Evolutionary conservation across 306 rosid genomes (phyloP).

Genomic region (Macrotyloma uniflorum): DNA sequence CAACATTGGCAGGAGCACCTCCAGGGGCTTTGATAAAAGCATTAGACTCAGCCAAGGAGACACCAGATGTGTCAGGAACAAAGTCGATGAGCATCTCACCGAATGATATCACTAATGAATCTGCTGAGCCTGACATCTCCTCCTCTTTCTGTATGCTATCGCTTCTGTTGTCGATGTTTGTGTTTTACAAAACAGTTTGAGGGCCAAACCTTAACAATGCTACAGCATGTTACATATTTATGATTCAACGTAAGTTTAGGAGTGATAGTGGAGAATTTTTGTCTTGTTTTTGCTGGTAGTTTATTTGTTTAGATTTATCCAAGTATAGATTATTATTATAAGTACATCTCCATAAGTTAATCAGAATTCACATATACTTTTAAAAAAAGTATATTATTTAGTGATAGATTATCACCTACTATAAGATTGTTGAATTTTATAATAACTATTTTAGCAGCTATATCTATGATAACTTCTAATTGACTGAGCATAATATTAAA

Average conservation of each 20-base stretch:
- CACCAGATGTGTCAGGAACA: constrained; percentile 64
- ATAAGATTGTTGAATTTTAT: too few relatives aligned
- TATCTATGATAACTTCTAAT: too few relatives aligned
- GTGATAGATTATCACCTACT: too few relatives aligned
- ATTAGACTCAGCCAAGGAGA: constrained; percentile 64
- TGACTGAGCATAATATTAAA: too few relatives aligned
- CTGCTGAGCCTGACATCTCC: constrained; percentile 45
- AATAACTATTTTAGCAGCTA: too few relatives aligned
- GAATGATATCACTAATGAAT: constrained; percentile 52
- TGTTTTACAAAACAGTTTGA: neutral
- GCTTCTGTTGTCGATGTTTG: neutral
- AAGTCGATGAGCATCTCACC: constrained; percentile 80
- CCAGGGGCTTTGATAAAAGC: constrained; percentile 77
- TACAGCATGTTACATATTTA: neutral
- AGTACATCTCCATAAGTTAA: neutral
- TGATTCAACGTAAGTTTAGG: neutral
- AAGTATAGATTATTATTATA: neutral
- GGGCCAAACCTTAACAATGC: constrained; percentile 21
- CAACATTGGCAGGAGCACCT: constrained; percentile 79
- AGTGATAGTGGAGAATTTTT: neutral
- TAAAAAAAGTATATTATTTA: neutral
- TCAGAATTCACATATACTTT: neutral
- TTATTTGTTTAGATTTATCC: neutral
- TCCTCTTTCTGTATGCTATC: neutral
- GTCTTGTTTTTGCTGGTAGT: neutral